Percentiles rank a stretch among this genome's conserved stretches.
Conservation (phyloP, 768 basidiomycete species). For the Boletus rufocinnamomeus region DNA sequence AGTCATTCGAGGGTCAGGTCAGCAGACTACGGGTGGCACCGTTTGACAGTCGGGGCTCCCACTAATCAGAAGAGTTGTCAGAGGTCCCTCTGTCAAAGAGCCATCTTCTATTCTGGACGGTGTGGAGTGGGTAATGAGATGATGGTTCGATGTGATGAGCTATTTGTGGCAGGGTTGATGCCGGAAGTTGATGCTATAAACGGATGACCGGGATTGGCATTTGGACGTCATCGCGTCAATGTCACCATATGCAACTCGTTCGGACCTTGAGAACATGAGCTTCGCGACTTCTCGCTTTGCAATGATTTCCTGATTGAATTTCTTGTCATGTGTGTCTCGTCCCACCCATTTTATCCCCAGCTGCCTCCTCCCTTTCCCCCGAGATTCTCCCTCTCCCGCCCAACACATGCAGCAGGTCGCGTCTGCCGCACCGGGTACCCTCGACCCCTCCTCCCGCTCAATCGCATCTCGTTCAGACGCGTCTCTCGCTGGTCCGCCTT, state of each 20-base stretch:
- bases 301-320: not conserved
- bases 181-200: no score
- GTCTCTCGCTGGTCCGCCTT: conserved; percentile 17
- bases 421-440: not conserved
- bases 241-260: not conserved
- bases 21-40: no score
- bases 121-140: no score
- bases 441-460: not conserved
- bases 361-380: no score
- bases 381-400: not conserved
- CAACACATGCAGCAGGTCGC: conserved; percentile 4
- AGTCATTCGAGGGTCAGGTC: no score
- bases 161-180: no score
- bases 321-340: not conserved
- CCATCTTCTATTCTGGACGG: no score
- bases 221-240: not conserved
- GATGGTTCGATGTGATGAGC: no score
- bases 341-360: not conserved
- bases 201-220: not conserved
- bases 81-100: no score
- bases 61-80: no score
- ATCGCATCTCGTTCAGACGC: conserved; percentile 15
- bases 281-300: not conserved
- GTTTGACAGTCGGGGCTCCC: no score
- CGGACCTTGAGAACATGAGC: not conserved